Evolutionary conservation across 371 early-diverging fungal genomes (phyloP).

Genomic region (Mucor saturninus): DNA sequence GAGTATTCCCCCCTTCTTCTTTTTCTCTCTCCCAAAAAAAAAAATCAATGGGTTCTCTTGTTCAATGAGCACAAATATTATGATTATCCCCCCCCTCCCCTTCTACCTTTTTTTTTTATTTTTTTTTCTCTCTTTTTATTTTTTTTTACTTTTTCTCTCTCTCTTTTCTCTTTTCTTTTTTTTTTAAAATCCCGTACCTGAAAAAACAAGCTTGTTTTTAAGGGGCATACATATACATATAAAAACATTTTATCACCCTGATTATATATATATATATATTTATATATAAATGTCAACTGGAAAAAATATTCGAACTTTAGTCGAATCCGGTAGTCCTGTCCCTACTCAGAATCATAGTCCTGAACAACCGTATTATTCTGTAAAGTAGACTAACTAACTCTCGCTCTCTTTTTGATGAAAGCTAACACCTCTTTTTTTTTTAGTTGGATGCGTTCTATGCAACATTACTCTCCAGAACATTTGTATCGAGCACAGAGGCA

Average conservation of each 20-base stretch:
- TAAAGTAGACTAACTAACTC: slow-evolving; percentile 11
- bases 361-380: slow-evolving; percentile 30
- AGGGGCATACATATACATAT: neutral
- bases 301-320: slow-evolving; percentile 13
- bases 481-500: slow-evolving; percentile 50
- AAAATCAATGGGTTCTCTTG: neutral
- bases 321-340: slow-evolving; percentile 24
- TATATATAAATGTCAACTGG: slow-evolving; percentile 5
- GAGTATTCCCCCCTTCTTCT: slow-evolving; percentile 13
- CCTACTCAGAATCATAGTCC: slow-evolving; percentile 32
- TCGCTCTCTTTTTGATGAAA: slow-evolving; percentile 1
- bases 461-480: slow-evolving; percentile 35
- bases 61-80: slow-evolving; percentile 21
- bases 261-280: neutral
- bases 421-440: neutral
- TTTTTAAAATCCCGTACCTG: slow-evolving; percentile 30
- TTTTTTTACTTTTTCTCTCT: slow-evolving; percentile 2
- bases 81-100: neutral
- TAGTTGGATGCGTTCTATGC: slow-evolving; percentile 48
- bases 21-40: slow-evolving; percentile 2
- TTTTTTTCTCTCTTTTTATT: slow-evolving; percentile 5
- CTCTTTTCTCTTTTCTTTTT: neutral
- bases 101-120: slow-evolving; percentile 6
- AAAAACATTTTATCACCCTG: slow-evolving; percentile 4
- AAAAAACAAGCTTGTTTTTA: slow-evolving; percentile 6